Base-by-base conservation (phyloP, 768 basidiomycete species). In the Xerocomus brunneocitrinus region DNA sequence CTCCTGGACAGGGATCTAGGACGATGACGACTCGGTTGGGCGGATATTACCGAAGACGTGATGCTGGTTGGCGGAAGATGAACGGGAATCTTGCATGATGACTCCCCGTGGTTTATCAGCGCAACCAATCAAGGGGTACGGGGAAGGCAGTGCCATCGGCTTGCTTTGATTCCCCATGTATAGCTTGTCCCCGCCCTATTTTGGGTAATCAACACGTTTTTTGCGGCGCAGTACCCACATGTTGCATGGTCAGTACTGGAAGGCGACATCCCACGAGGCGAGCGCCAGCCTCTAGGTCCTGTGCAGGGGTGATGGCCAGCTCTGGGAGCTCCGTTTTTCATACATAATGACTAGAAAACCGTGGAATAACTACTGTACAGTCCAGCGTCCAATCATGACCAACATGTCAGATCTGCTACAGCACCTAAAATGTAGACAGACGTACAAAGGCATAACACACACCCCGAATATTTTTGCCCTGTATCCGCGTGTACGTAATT, bases 31-130 rank as follows among this genome's bases (percentile, higher is more conserved):
- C 59, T 55, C 44, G 42, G 54, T 30, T 55, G 36, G 43, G 50
- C 68, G 68, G 68, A 70, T 63, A 70, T 70, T 70, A 70, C 66
- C 68, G 68, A 71, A 51, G 58, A 55, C 62, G 62, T 66, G 61
- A 61, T 69, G 68, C 52, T 54, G 56, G 58, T 60, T 61, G 59
- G 58, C 55, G 54, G 39, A 53, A 58, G 53, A 61, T 60, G 64
- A 68, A 71, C 66, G 70, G 69, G 64, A 69, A 69, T 62, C 70
- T 62, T 59, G 59, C 59, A 62, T 59, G 62, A 66, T 57, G 59
- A 64, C 61, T 58, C 66, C 58, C 55, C 65, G 62, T 70, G 64
- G 60, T 54, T 61, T 63, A 68, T 67, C 69, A 59, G 62, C 61
- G 55, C 55, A 49, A 57, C 60, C 58, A 71, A 69, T 70, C 66